These are phyloP conservation scores for Trichoderma semiorbis DNA, from an alignment of 2,329 filamentous ascomycete species.

Conservation along the genomic window DNA sequence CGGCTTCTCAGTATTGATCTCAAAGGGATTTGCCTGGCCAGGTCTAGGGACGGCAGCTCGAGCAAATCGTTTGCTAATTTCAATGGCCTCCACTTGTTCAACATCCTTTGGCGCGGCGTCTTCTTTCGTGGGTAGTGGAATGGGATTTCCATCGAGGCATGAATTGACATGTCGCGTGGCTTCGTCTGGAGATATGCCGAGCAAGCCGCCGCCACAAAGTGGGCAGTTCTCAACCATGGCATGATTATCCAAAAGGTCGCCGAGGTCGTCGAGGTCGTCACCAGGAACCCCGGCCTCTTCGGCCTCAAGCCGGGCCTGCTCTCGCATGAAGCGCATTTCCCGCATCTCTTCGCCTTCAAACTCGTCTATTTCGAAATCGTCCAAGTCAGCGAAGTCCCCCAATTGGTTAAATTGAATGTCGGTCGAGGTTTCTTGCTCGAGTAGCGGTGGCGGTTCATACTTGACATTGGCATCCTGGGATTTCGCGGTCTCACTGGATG, in stretches of 20 bases:
- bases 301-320: constrained; percentile 65
- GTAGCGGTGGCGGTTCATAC: constrained; percentile 20
- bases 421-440: constrained; percentile 33
- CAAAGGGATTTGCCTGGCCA: constrained; percentile 77
- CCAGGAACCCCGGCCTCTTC: constrained; percentile 46
- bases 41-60: constrained; percentile 69
- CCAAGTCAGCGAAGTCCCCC: constrained; percentile 42
- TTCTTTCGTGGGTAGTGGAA: constrained; percentile 45
- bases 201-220: constrained; percentile 67
- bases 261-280: constrained; percentile 35
- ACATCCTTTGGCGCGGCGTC: constrained; percentile 19
- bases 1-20: constrained; percentile 41
- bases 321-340: constrained; percentile 69
- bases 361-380: constrained; percentile 53
- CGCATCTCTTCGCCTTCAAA: constrained; percentile 62
- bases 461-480: constrained; percentile 1
- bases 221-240: constrained; percentile 57
- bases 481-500: neutral
- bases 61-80: constrained; percentile 58
- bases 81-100: constrained; percentile 35
- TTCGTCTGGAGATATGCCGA: constrained; percentile 59
- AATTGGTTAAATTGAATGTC: constrained; percentile 35
- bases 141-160: constrained; percentile 80
- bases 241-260: constrained; percentile 31
- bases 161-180: constrained; percentile 84